Conservation (phyloP, 2,329 filamentous ascomycete species). For the Colletotrichum brevisporum region DNA sequence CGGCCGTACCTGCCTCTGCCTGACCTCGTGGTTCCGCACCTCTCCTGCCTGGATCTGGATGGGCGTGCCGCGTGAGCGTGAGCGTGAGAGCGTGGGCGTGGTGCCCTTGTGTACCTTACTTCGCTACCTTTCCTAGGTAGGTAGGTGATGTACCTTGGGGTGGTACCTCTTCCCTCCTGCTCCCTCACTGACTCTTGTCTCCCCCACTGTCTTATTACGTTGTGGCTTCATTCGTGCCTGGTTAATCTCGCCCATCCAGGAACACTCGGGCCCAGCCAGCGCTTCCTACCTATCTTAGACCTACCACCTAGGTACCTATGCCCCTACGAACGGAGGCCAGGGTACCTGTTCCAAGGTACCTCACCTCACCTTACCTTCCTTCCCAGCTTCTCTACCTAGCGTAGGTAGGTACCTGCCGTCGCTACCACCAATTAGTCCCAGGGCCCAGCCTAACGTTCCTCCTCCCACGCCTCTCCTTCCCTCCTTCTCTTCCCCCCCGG, state of each 20-base stretch:
- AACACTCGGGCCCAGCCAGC: constrained; percentile 32
- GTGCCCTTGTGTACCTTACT: constrained; percentile 15
- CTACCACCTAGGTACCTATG: neutral
- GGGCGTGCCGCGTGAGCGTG: neutral
- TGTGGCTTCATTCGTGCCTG: constrained; percentile 39
- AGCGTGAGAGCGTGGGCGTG: neutral
- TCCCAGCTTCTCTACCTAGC: too few relatives aligned
- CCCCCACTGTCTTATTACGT: constrained; percentile 40
- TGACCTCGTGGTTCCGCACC: too few relatives aligned
- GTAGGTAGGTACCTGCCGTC: too few relatives aligned
- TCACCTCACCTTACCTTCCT: too few relatives aligned
- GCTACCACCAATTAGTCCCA: too few relatives aligned
- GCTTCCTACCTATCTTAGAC: neutral
- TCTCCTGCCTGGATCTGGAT: too few relatives aligned
- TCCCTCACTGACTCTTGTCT: constrained; percentile 37
- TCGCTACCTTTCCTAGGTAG: neutral
- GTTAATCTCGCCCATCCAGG: constrained; percentile 34
- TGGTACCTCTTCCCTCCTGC: constrained; percentile 22
- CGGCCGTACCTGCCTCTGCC: too few relatives aligned
- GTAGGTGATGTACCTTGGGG: neutral
- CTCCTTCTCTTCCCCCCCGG: too few relatives aligned
- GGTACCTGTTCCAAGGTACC: too few relatives aligned
- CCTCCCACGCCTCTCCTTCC: too few relatives aligned
- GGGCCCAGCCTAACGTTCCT: too few relatives aligned
- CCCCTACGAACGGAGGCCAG: neutral